These are phyloP conservation scores for Saturnispora galanensis DNA, from an alignment of 805 yeast species.

Conservation along the genomic window DNA sequence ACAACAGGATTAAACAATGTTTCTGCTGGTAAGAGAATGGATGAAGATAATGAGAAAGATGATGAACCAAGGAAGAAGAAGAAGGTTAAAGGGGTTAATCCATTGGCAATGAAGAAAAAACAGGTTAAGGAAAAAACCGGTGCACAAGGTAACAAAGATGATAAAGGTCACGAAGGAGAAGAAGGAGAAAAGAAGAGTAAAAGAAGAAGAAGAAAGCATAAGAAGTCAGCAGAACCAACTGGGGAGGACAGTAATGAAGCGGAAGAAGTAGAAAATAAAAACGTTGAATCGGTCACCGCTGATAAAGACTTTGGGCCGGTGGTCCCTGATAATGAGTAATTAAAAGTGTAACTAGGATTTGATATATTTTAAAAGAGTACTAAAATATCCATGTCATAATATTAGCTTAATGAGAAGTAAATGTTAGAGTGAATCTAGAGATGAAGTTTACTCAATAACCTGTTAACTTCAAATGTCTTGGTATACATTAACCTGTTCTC, in stretches of 20 bases:
- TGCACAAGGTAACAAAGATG: not conserved
- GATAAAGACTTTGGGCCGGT: too few species aligned
- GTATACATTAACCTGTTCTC: too few species aligned
- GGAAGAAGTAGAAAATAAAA: not conserved
- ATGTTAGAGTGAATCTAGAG: too few species aligned
- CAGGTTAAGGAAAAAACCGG: constrained; percentile 19
- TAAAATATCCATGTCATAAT: not conserved
- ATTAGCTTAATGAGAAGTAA: too few species aligned
- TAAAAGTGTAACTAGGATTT: too few species aligned
- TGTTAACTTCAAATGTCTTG: too few species aligned
- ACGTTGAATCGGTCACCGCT: too few species aligned
- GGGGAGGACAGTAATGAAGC: not conserved
- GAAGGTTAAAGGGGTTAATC: constrained; percentile 76
- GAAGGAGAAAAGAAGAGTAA: not conserved
- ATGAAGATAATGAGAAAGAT: constrained; percentile 14
- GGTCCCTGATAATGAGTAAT: too few species aligned
- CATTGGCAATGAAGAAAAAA: constrained; percentile 79
- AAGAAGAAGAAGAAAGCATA: constrained; percentile 4
- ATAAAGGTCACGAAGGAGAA: too few species aligned
- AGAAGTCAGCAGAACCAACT: not conserved
- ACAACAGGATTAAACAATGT: constrained; percentile 70
- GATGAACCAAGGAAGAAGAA: constrained; percentile 16
- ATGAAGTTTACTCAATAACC: too few species aligned
- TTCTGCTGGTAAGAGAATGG: constrained; percentile 34
- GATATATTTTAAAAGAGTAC: not conserved